Evolutionary conservation across 495 filamentous ascomycete species (phyloP).

Genomic region (Talaromyces ruber): DNA sequence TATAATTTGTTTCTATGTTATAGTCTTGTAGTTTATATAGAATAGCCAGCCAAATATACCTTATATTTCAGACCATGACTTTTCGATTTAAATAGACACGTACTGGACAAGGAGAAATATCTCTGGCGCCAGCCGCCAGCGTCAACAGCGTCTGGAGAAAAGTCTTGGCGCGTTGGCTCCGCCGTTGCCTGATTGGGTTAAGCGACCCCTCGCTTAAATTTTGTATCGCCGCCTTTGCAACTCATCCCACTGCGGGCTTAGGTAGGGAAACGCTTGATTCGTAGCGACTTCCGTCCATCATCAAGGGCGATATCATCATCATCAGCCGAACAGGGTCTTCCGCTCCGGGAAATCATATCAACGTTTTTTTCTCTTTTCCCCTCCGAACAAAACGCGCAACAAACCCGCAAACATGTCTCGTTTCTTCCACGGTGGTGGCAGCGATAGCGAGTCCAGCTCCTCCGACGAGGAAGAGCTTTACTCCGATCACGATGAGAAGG

Average conservation of each 20-base stretch:
- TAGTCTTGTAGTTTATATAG: conserved; percentile 7
- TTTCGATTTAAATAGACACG: neutral
- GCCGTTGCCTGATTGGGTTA: conserved; percentile 27
- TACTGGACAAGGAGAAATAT: neutral
- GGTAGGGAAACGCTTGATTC: neutral
- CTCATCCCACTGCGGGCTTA: conserved; percentile 24
- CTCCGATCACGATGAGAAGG: conserved; percentile 59
- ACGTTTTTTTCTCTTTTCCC: neutral
- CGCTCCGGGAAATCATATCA: neutral
- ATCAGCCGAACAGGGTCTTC: neutral
- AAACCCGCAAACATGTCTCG: conserved; percentile 54
- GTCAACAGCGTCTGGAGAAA: neutral
- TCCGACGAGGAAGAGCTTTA: conserved; percentile 90
- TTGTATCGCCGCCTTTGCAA: conserved; percentile 37
- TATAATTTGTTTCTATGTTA: conserved; percentile 3
- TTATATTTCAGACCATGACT: neutral
- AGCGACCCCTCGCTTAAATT: conserved; percentile 44
- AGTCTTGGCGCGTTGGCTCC: neutral
- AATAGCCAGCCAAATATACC: conserved; percentile 6
- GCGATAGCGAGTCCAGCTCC: conserved; percentile 64
- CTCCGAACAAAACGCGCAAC: neutral
- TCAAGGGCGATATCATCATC: neutral
- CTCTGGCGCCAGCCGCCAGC: neutral
- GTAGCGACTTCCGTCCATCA: neutral
- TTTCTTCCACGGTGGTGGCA: conserved; percentile 91